These are phyloP conservation scores for Claviceps citrina DNA, from an alignment of 2,329 filamentous ascomycete genomes.

Conservation along the genomic window DNA sequence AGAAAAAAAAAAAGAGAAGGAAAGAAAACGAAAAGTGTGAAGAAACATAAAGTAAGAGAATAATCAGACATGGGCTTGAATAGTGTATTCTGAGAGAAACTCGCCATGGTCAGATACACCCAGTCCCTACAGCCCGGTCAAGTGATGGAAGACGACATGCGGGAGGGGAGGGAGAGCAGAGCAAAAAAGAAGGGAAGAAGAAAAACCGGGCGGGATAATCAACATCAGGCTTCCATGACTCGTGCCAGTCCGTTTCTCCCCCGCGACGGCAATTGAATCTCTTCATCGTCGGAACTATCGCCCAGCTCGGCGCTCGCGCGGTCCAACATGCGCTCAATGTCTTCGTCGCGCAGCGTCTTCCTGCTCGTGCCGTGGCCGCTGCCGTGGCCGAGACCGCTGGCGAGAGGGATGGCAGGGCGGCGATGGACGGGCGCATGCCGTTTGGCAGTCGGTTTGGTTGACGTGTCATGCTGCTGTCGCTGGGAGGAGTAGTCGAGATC, in stretches of 20 bases:
- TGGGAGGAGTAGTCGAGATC: constrained; percentile 27
- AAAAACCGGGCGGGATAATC: no score
- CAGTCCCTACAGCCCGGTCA: no score
- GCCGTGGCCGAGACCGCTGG: constrained; percentile 30
- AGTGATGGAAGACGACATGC: no score
- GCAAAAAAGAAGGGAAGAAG: not conserved
- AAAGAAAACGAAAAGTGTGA: no score
- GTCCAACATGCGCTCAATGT: constrained; percentile 45
- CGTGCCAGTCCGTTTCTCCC: constrained; percentile 15
- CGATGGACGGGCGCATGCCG: constrained; percentile 28
- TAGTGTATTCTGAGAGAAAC: no score
- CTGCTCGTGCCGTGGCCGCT: constrained; percentile 23
- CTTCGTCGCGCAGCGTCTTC: constrained; percentile 33
- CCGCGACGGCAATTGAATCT: constrained; percentile 36
- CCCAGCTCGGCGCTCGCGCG: constrained; percentile 31
- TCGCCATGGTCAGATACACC: no score
- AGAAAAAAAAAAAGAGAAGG: not conserved
- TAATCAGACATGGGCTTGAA: no score
- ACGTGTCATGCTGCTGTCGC: constrained; percentile 11
- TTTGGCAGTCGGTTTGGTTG: constrained; percentile 24
- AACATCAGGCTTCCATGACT: constrained; percentile 15
- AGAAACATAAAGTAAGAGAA: no score
- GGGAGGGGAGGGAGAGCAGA: no score
- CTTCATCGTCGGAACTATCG: constrained; percentile 43
- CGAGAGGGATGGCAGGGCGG: constrained; percentile 30